Evolutionary conservation across 768 basidiomycete species (phyloP), one percentile per base, ranked within the genome.

Genomic region (Phaeotremella fagi): DNA sequence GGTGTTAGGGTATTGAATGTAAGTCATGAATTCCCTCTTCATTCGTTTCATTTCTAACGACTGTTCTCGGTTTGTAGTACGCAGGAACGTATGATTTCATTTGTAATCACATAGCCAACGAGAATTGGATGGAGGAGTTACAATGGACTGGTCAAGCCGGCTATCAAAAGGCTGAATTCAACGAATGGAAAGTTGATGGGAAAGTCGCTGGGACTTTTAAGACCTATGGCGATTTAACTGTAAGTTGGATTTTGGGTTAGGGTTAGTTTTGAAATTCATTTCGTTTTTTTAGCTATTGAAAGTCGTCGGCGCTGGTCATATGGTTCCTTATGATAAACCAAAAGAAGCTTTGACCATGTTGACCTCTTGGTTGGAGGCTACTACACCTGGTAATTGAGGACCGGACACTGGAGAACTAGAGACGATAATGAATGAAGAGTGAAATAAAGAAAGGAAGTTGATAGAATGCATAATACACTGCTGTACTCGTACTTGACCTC

Each of bases 81-180:
- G 55, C 57, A 24, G 57, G 63, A 15, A 59, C 60, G 3, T 57
- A 35, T 16, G 63, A 70, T 53, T 68, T 66, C 54, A 84, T 84
- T 56, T 88, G 86, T 67, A 86, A 87, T 67, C 86, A 70, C 35
- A 75, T 86, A 25, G 83, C 84, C 15, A 90, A 89, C 73, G 82
- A 82, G 64, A 77, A 82, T 36, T 89, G 88, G 88, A 81, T 84
- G 5, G 80, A 86, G 45, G 77, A 80, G 54, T 76, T 90, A 46
- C 80, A 84, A 48, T 89, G 88, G 88, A 81, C 80, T 42, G 85
- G 85, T 2, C 73, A 78, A 43, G 76, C 77, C 35, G 79, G 64
- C 4, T 88, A 84, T 71, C 72, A 61, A 0, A 60, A 59, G 18
- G 66, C 79, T 44, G 73, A 74, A 11, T 72, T 83, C 65, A 73